phyloP scores from a whole-genome alignment of 192 early-diverging fungal genomes.

The Rhizoclosmatium sp. region DNA sequence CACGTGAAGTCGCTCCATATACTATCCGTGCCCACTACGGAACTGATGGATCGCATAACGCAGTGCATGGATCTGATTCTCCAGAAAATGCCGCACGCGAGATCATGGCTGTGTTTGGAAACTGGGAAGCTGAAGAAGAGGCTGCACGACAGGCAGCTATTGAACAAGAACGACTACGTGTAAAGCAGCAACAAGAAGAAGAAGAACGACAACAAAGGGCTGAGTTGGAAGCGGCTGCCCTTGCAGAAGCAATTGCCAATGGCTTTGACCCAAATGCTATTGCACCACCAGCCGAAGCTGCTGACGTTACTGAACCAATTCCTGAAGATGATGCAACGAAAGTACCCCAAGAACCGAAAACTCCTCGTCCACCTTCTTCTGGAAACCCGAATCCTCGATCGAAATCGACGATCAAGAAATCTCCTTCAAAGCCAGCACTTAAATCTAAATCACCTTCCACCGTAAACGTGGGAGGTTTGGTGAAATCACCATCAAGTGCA shows the following conservation, averaged over 20 bases:
- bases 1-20: conserved; percentile 43
- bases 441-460: too few relatives aligned
- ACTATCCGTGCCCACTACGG: conserved; percentile 57
- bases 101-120: conserved; percentile 54
- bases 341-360: neutral
- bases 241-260: too few relatives aligned
- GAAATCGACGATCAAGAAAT: too few relatives aligned
- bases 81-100: conserved; percentile 55
- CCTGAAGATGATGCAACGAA: neutral
- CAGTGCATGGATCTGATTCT: conserved; percentile 67
- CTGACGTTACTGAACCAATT: too few relatives aligned
- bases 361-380: conserved; percentile 1
- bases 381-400: neutral
- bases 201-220: too few relatives aligned
- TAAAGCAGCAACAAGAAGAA: neutral
- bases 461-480: too few relatives aligned
- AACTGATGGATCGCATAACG: conserved; percentile 60
- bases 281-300: neutral
- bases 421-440: too few relatives aligned
- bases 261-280: neutral
- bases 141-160: neutral
- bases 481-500: too few relatives aligned
- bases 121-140: neutral
- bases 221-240: too few relatives aligned
- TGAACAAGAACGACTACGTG: neutral